Evolutionary conservation across 352 stramenopile species (phyloP), one percentile per base, ranked within the genome.

Genomic region (Globisporangium megalacanthum): DNA sequence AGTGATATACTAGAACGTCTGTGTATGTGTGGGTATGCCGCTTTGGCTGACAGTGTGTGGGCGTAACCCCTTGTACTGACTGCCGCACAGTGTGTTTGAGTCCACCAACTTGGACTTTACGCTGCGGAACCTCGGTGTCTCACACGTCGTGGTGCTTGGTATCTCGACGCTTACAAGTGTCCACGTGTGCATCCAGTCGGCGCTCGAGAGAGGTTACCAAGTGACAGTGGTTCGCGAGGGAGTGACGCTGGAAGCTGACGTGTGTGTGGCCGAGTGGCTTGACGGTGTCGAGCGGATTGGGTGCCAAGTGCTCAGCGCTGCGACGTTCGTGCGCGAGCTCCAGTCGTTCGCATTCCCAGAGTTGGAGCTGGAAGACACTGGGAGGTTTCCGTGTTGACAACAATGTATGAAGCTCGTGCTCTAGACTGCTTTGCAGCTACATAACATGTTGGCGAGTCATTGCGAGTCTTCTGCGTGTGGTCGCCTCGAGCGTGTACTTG

Each of bases 51-150:
- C 25, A 29, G 25, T 29, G 25, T 29, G 25, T 29, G 25, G 4
- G 1, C 25, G 25, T 29, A 29, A 29, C 25, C 1, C 25, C 4
- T 29, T 4, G 25, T 29, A 29, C 25, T 1, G 25, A 29, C 25
- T 1, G 25, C 1, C 25, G 25, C 25, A 29, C 53, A 96, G 85
- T 57, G 69, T 95, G 0, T 97, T 97, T 60, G 68, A 82, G 36
- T 75, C 83, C 7, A 97, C 90, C 3, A 97, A 97, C 66, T 53
- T 96, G 0, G 83, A 96, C 72, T 96, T 93, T 56, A 58, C 95
- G n/a, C 52, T 97, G 11, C 74, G 82, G 4, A 97, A 95, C 69
- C 72, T 97, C 22, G 76, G 76, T 49, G 66, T 96, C 47, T 80
- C 84, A 44, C 89, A 96, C 55, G 51, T 97, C 41, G 84, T 97